Base-by-base conservation (phyloP, 306 rosid genomes). In the Rosa chinensis region DNA sequence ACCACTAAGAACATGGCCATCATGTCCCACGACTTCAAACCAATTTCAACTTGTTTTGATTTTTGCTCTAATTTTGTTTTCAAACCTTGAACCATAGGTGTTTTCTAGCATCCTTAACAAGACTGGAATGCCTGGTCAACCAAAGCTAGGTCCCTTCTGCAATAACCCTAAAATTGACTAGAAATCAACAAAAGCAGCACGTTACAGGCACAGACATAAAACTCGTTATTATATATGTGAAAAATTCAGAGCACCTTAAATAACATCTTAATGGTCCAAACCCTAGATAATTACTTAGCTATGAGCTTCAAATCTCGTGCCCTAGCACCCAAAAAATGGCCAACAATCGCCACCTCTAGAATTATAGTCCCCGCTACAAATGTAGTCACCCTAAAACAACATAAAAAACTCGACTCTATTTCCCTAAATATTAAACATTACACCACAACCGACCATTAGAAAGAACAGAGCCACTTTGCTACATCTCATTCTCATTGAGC, bases 401-500 rank as follows among this genome's bases (percentile, higher is more conserved):
- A 25, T 5, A 23, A 23, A 59, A 1, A 59, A 59, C 32, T 0
- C 12, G 3, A 0, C 2, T 8, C 32, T 25, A 61, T 14, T 28
- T 63, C 20, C 69, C 18, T 28, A 63, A 28, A 63, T 13, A 63
- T 63, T 21, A 10, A 52, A 44, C 0, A 77, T 55, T 0, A 74
- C 42, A 20, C 12, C 44, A 69, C 67, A 64, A 10, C 81, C 43
- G n/a, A 63, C 42, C 42, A 63, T 32, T 13, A 63, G 72, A 0
- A 50, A 70, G 39, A 53, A 28, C 52, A 44, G n/a, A 2, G 64
- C 37, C 55, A 78, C 0, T 40, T 45, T 56, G 62, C 73, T 64
- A 17, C 47, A 14, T 77, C 53, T 77, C 70, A 72, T 20, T 69
- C 59, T 78, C 72, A 66, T n/a, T 10, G 86, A 62, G n/a, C 61